Evolutionary conservation across 371 early-diverging fungal genomes (phyloP).

Genomic region (Lichtheimia hyalospora): DNA sequence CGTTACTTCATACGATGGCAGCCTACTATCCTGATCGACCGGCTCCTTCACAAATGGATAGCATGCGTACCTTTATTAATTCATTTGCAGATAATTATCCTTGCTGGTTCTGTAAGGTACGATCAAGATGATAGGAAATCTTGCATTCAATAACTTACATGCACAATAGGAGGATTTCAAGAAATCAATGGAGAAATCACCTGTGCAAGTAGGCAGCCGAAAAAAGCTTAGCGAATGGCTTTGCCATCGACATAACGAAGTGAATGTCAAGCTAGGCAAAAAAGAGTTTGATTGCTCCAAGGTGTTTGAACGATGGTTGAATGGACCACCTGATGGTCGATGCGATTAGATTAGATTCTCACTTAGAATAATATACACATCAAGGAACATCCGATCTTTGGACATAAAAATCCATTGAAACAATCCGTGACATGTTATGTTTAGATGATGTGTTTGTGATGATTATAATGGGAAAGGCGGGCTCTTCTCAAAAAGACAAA

Average conservation of each 20-base stretch:
- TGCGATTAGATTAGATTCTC: conserved; percentile 35
- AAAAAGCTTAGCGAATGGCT: conserved; percentile 84
- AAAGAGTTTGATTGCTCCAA: conserved; percentile 91
- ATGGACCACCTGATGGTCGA: conserved; percentile 77
- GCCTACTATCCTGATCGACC: conserved; percentile 96
- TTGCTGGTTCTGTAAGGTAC: conserved; percentile 83
- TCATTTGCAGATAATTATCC: conserved; percentile 93
- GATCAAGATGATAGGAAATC: not conserved
- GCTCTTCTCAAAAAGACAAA: too few species aligned
- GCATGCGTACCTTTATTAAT: conserved; percentile 68
- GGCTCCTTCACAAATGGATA: conserved; percentile 69
- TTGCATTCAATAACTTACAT: not conserved
- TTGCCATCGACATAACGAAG: conserved; percentile 96
- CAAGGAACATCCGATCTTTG: too few species aligned
- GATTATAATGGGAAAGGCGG: too few species aligned
- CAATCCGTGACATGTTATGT: too few species aligned
- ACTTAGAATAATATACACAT: not conserved
- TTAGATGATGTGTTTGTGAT: too few species aligned
- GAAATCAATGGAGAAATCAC: conserved; percentile 66
- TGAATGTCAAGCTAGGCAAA: conserved; percentile 93
- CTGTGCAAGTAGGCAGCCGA: conserved; percentile 83
- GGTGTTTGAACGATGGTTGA: conserved; percentile 93
- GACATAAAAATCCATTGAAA: too few species aligned
- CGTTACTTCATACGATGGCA: conserved; percentile 97
- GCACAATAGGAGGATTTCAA: conserved; percentile 70